A percentile compares a stretch with the other conserved stretches of the same genome.
Conservation (phyloP, 352 stramenopile species). For the Phytopythium chamaehyphon region DNA sequence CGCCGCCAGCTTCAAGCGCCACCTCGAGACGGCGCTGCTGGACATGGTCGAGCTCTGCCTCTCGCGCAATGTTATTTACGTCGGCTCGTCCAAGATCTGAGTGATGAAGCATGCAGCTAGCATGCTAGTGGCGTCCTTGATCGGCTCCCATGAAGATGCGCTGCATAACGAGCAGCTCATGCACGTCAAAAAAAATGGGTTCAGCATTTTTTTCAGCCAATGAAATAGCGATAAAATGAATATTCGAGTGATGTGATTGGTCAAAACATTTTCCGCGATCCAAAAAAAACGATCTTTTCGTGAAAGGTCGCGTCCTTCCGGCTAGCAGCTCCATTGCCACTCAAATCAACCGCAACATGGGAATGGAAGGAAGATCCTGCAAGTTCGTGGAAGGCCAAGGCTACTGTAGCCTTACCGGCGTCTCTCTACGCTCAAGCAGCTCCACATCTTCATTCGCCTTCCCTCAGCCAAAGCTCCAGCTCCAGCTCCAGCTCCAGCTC, state of each 20-base stretch:
- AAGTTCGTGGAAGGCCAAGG: not conserved
- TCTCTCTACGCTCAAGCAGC: not conserved
- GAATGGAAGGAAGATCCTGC: too few relatives aligned
- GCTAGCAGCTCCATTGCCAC: not conserved
- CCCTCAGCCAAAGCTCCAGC: too few relatives aligned
- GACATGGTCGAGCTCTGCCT: conserved; percentile 95
- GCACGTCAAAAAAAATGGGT: too few relatives aligned
- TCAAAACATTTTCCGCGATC: conserved; percentile 9
- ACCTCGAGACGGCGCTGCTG: conserved; percentile 92
- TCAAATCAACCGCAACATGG: not conserved
- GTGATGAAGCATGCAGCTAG: too few relatives aligned
- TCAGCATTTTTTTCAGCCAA: too few relatives aligned
- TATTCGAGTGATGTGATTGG: not conserved
- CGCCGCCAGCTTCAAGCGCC: conserved; percentile 83
- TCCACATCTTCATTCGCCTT: conserved; percentile 3
- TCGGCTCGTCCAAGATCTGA: conserved; percentile 85
- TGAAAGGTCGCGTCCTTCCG: conserved; percentile 18
- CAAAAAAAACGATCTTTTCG: not conserved
- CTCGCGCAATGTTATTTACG: conserved; percentile 87
- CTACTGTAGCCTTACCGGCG: not conserved
- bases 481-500: too few relatives aligned
- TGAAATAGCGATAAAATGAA: not conserved
- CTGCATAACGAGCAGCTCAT: too few relatives aligned
- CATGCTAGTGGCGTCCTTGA: too few relatives aligned
- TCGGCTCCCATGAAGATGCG: too few relatives aligned